These are phyloP conservation scores for Talaromyces proteolyticus DNA, from an alignment of 495 filamentous ascomycete species.

Conservation along the genomic window DNA sequence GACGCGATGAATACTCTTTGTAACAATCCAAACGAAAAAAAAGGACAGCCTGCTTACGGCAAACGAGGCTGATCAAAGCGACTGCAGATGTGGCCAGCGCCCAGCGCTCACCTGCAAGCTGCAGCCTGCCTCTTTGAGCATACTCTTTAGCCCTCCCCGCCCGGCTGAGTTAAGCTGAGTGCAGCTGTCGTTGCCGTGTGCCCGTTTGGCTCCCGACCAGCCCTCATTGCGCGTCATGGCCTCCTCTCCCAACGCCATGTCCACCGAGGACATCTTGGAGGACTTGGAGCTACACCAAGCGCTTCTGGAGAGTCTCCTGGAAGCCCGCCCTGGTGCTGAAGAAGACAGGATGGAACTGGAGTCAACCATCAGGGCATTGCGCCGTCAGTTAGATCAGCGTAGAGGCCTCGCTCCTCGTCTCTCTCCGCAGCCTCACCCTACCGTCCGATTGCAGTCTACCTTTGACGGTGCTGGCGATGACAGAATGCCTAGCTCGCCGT, in stretches of 20 bases:
- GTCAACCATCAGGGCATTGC: constrained; percentile 12
- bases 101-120: background rate
- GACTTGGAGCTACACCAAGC: constrained; percentile 32
- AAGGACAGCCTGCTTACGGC: background rate
- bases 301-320: constrained; percentile 31
- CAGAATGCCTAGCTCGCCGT: background rate
- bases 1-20: no score
- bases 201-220: background rate
- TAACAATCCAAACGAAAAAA: no score
- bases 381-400: constrained; percentile 15
- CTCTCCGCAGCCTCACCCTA: background rate
- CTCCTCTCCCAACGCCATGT: constrained; percentile 4
- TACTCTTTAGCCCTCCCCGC: no score
- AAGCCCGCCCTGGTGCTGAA: constrained; percentile 18
- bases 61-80: background rate
- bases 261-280: constrained; percentile 22
- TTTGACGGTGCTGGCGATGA: constrained; percentile 12
- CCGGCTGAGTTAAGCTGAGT: no score
- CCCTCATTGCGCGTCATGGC: constrained; percentile 11
- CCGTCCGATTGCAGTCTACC: background rate
- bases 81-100: background rate
- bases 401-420: constrained; percentile 7
- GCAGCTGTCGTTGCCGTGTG: no score
- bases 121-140: background rate
- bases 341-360: constrained; percentile 18